A percentile compares a stretch with the other conserved stretches of the same genome.
These are phyloP conservation scores for Bretziella fagacearum DNA, from an alignment of 2,329 filamentous ascomycete genomes.

Conservation along the genomic window DNA sequence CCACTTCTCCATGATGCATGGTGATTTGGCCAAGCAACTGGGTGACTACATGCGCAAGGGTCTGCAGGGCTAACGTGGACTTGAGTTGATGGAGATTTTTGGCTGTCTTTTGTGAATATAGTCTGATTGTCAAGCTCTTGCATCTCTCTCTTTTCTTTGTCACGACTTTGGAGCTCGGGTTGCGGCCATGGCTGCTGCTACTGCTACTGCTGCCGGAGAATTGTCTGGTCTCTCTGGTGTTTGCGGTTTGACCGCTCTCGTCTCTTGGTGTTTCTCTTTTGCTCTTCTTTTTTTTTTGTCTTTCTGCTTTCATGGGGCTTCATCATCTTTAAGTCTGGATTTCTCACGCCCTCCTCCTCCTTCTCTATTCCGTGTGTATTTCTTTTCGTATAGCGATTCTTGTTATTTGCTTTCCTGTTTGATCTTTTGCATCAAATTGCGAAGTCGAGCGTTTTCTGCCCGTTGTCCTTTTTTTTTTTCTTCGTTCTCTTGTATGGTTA, in stretches of 20 bases:
- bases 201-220: background rate
- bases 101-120: constrained; percentile 1
- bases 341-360: background rate
- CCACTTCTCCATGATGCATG: constrained; percentile 65
- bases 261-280: background rate
- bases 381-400: background rate
- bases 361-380: constrained; percentile 2
- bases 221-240: background rate
- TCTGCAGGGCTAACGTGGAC: constrained; percentile 14
- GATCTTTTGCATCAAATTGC: constrained; percentile 3
- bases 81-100: background rate
- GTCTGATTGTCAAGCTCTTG: background rate
- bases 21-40: constrained; percentile 26
- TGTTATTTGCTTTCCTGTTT: constrained; percentile 4
- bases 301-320: background rate
- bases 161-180: background rate
- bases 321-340: background rate
- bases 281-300: background rate
- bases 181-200: too few species aligned
- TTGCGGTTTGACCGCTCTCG: background rate
- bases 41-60: constrained; percentile 23
- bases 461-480: background rate
- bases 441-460: background rate
- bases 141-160: background rate
- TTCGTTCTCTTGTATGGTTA: background rate